These are phyloP conservation scores for Picochlorum sp. DNA, from an alignment of 139 green algal species.

Conservation along the genomic window DNA sequence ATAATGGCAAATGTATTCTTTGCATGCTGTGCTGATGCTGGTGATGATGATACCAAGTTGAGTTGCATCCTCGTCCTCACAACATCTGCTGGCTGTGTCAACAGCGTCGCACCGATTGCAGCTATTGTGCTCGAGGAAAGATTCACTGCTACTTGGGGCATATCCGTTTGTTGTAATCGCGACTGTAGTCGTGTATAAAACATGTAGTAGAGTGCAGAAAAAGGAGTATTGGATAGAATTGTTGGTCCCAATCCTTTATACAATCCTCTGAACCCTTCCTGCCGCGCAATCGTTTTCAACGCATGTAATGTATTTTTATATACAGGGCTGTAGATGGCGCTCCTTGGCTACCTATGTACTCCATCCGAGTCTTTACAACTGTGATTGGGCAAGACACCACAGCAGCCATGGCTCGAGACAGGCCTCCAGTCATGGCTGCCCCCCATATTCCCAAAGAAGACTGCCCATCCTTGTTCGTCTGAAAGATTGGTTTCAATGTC, in stretches of 20 bases:
- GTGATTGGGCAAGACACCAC: conserved; percentile 78
- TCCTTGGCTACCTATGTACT: conserved; percentile 44
- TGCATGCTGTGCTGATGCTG: neutral
- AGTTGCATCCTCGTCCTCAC: conserved; percentile 77
- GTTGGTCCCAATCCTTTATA: conserved; percentile 71
- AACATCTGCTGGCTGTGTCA: conserved; percentile 81
- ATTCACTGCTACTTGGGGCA: conserved; percentile 41
- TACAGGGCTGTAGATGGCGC: neutral
- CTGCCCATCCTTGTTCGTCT: conserved; percentile 10
- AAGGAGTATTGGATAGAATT: conserved; percentile 80
- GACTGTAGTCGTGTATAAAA: conserved; percentile 66
- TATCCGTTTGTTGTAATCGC: conserved; percentile 19
- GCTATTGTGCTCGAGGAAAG: conserved; percentile 58
- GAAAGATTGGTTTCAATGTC: conserved; percentile 44
- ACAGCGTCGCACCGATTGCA: conserved; percentile 63
- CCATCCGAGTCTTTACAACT: conserved; percentile 95
- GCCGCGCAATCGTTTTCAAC: conserved; percentile 42
- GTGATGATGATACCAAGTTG: conserved; percentile 11
- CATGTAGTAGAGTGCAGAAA: conserved; percentile 89
- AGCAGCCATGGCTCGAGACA: conserved; percentile 63
- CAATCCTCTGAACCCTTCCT: conserved; percentile 51
- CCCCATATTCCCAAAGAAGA: conserved; percentile 5
- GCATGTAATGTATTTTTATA: conserved; percentile 57
- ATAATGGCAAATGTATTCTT: conserved; percentile 6
- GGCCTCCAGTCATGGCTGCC: conserved; percentile 35